Percentiles rank a stretch among this genome's conserved stretches.
Conservation (phyloP, 73 alveolate species). For the Paramecium biaurelia region DNA sequence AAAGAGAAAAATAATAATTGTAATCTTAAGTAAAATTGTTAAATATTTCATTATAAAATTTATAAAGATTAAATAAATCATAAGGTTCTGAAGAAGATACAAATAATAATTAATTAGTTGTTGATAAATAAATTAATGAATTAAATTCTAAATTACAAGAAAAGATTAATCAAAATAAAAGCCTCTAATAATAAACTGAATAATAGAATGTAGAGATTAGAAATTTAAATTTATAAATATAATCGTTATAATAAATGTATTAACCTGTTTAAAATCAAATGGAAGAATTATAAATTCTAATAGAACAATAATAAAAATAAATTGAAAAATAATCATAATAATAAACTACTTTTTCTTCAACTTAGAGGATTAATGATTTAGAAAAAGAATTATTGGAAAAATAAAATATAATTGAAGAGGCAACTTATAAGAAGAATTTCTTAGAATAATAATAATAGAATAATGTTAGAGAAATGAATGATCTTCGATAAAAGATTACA, state of each 20-base stretch:
- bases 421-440: neutral
- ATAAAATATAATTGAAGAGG: neutral
- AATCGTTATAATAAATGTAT: neutral
- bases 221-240: neutral
- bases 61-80: neutral
- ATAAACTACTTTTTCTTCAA: neutral
- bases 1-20: neutral
- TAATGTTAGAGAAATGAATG: neutral
- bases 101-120: neutral
- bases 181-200: neutral
- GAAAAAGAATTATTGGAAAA: neutral
- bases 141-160: neutral
- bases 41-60: neutral
- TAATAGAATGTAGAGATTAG: neutral
- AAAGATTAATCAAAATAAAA: neutral
- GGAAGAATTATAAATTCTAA: neutral
- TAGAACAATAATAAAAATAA: neutral
- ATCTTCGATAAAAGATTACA: neutral
- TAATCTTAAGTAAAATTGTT: neutral
- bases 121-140: neutral
- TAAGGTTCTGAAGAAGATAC: neutral
- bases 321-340: neutral
- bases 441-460: neutral
- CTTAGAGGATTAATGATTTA: neutral
- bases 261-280: neutral